Evolutionary conservation across 1,284 basidiomycete species (phyloP).

Genomic region (Rugiboletus extremiorientalis): DNA sequence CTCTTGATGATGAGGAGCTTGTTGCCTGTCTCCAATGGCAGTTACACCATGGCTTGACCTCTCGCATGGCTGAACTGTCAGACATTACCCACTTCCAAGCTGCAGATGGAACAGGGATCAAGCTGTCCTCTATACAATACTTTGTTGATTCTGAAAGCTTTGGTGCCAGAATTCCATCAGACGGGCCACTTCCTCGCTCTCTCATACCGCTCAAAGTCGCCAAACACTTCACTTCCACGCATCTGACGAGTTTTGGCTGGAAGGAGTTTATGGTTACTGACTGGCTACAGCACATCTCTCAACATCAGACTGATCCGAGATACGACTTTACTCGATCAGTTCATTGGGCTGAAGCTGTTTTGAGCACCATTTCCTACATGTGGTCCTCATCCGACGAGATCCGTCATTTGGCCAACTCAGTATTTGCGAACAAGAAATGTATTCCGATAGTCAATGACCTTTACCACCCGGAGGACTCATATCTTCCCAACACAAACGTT

Average conservation of each 20-base stretch:
- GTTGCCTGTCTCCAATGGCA: conserved; percentile 85
- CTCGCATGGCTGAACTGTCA: conserved; percentile 50
- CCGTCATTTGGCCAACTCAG: conserved; percentile 45
- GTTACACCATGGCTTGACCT: conserved; percentile 54
- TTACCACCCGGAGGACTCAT: conserved; percentile 71
- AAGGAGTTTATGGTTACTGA: conserved; percentile 70
- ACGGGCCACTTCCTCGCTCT: conserved; percentile 77
- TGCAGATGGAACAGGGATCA: conserved; percentile 36
- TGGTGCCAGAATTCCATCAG: conserved; percentile 30
- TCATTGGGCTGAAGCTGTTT: conserved; percentile 78
- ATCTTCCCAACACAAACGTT: conserved; percentile 83
- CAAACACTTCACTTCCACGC: conserved; percentile 53
- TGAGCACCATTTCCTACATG: conserved; percentile 64
- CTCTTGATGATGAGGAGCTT: conserved; percentile 68
- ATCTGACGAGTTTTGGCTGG: conserved; percentile 74
- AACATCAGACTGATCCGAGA: conserved; percentile 45
- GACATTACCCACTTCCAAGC: conserved; percentile 53
- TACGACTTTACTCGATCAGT: conserved; percentile 67
- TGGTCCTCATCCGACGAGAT: conserved; percentile 60
- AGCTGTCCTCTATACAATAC: conserved; percentile 59
- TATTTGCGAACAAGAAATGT: conserved; percentile 63
- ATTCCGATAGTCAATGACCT: conserved; percentile 82
- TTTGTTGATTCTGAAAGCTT: conserved; percentile 81
- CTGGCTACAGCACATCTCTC: conserved; percentile 73
- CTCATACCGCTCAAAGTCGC: conserved; percentile 71